Evolutionary conservation across 495 filamentous ascomycete species (phyloP).

Genomic region (Tuber microsphaerosporum): DNA sequence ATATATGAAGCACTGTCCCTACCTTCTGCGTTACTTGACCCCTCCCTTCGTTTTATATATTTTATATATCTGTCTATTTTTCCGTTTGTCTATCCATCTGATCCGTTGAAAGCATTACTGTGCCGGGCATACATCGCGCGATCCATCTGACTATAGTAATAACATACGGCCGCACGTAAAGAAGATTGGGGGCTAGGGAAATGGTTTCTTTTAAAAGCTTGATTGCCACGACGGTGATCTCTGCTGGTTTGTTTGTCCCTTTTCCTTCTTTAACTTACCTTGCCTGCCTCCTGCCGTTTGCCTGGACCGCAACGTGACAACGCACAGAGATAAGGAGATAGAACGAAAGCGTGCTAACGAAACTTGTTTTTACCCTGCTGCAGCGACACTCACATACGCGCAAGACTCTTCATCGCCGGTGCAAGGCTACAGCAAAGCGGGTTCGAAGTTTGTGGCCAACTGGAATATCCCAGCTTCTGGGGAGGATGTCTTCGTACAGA

Average conservation of each 20-base stretch:
- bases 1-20: neutral
- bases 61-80: neutral
- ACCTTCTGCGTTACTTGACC: neutral
- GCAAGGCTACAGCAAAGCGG: neutral
- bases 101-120: neutral
- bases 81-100: neutral
- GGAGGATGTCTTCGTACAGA: conserved; percentile 58
- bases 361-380: neutral
- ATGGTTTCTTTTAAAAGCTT: neutral
- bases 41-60: neutral
- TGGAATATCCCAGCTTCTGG: conserved; percentile 30
- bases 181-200: neutral
- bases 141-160: neutral
- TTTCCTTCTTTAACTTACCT: neutral
- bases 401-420: neutral
- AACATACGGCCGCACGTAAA: neutral
- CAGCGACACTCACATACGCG: neutral
- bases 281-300: neutral
- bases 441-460: neutral
- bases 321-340: neutral
- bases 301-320: neutral
- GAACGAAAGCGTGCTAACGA: neutral
- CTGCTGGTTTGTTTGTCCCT: conserved; percentile 1
- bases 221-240: neutral
- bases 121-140: neutral